Evolutionary conservation across 495 filamentous ascomycete genomes (phyloP), one percentile per base, ranked within the genome.

Genomic region (Aspergillus homomorphus): DNA sequence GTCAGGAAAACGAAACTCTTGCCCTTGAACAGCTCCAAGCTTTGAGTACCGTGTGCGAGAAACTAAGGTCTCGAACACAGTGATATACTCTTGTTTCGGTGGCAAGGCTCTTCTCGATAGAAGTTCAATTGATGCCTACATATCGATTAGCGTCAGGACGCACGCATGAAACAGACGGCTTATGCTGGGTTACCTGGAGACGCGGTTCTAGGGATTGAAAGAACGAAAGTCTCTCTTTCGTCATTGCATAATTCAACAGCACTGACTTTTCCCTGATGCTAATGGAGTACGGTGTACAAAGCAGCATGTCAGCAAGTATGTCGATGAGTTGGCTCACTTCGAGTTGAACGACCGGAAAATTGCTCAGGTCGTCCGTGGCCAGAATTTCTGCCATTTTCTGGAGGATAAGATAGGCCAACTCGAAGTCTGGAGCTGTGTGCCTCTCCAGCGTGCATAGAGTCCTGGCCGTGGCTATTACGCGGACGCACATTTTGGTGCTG

Each of bases 341-440:
- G 15, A 55, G 44, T 41, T 77, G 73, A 24, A 76, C 44, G 24
- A 50, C 30, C 33, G 67, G 51, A 22, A 67, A 30, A 41, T 58
- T 61, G 28, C 41, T 42, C 20, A 69, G 46, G 19, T 59, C 53
- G 20, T 63, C 56, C 20, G 64, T 56, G 7, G 51, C 45, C 15
- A 77, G 53, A 21, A 74, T 61, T 3, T 68, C 65, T 7, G 57
- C 60, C n/a, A 79, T 42, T 21, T 62, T 67, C 62, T 72, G 70
- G 45, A 68, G 54, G 58, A 72, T 67, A 7, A 59, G 58, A 24
- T 62, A 65, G 18, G 62, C 59, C 51, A 74, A 56, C 45, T 65
- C 66, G 52, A 64, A 59, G 20, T 71, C 66, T 23, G 67, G 68
- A 24, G 54, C 59, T 12, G 65, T 30, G 5, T 64, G 26, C 41